Conservation (phyloP, 352 stramenopile genomes). For the Phytopythium helicoides region DNA sequence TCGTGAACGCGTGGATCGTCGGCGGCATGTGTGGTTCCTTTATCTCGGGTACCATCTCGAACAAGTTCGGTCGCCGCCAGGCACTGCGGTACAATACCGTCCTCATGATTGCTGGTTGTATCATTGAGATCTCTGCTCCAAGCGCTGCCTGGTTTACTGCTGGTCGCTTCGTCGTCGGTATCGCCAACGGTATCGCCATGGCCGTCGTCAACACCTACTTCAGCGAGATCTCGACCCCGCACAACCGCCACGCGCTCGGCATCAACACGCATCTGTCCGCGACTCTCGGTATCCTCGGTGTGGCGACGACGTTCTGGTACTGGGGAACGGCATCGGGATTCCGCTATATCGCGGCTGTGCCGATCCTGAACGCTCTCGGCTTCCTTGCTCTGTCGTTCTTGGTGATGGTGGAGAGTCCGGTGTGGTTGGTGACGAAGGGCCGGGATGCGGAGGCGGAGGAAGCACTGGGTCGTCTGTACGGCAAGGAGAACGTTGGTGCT, state of each 20-base stretch:
- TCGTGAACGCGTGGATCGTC: constrained; percentile 61
- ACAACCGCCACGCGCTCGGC: constrained; percentile 32
- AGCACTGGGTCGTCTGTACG: constrained; percentile 25
- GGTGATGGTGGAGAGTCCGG: constrained; percentile 42
- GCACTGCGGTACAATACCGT: constrained; percentile 25
- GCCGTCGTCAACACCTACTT: constrained; percentile 37
- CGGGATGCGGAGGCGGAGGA: constrained; percentile 20
- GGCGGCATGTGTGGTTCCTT: constrained; percentile 52
- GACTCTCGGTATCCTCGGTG: constrained; percentile 39
- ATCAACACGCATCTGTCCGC: constrained; percentile 40
- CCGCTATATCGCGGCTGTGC: constrained; percentile 48
- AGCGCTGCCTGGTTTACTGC: constrained; percentile 22
- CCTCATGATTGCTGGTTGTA: constrained; percentile 32
- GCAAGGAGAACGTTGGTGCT: constrained; percentile 26
- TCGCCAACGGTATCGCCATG: constrained; percentile 36
- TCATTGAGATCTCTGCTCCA: constrained; percentile 26
- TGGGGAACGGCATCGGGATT: constrained; percentile 37
- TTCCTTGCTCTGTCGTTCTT: constrained; percentile 27
- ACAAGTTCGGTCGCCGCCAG: constrained; percentile 43
- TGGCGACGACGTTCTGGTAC: constrained; percentile 49
- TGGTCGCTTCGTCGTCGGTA: constrained; percentile 37
- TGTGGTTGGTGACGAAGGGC: constrained; percentile 39
- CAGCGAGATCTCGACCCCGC: constrained; percentile 43
- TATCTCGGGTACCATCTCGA: constrained; percentile 25
- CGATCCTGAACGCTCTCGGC: constrained; percentile 20